Evolutionary conservation across 768 basidiomycete genomes (phyloP), one percentile per base, ranked within the genome.

Genomic region (Pleurotus tuber-regium): DNA sequence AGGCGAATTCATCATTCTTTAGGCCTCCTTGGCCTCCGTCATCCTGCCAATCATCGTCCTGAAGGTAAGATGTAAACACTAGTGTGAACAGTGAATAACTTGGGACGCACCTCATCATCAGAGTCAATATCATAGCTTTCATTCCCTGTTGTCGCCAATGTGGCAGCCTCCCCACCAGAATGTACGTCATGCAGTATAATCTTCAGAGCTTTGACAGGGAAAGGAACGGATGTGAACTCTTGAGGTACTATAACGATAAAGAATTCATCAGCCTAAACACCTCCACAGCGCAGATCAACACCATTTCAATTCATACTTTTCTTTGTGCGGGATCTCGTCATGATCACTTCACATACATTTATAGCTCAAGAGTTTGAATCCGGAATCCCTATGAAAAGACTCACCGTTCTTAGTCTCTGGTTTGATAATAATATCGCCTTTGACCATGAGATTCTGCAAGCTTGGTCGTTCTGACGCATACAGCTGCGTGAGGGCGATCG

Each of bases 31-130:
- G 71, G 28, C 78, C 66, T 42, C 78, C 80, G 51, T 90, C 93
- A 62, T 94, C 93, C 59, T 97, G 94, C 96, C 96, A 98, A n/a
- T 92, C 91, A 28, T 92, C 92, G 56, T 93, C 89, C 77, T 91
- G 65, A 24, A 58, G 50, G 19, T 49, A 28, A 52, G 21, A 52
- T 35, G 44, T 23, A 43, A 51, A 18, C 39, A 35, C n/a, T n/a
- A n/a, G n/a, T n/a, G n/a, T n/a, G 41, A 52, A 35, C 1, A 10
- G 2, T 16, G 39, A 28, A 7, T 53, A 31, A 12, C 40, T 49
- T 28, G 57, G 59, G 39, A 66, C 79, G 55, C 67, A 87, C 86
- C 31, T 81, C 89, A 62, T 93, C 92, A 57, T 94, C 92, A 7
- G 81, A 86, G 25, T 84, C 86, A 9, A 83, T 71, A 24, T 87